Percentiles rank a stretch among this genome's conserved stretches.
phyloP scores from a whole-genome alignment of 1,139 yeast genomes.

The Tardiomyces depauwii region DNA sequence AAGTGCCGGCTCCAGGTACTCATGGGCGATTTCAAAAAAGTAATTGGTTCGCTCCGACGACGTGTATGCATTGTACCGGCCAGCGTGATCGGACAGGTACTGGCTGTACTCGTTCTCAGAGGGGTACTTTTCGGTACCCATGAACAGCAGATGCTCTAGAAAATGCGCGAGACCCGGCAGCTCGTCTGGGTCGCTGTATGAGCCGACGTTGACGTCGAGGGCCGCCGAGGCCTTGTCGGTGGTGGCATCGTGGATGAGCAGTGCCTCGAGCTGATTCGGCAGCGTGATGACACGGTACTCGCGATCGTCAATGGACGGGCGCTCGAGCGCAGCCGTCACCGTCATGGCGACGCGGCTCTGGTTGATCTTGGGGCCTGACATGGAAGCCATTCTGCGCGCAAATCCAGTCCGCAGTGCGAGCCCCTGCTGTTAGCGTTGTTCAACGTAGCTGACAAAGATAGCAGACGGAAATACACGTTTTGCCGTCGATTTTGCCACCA shows the following conservation, averaged over 20 bases:
- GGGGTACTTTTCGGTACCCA: conserved; percentile 96
- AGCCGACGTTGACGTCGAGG: conserved; percentile 82
- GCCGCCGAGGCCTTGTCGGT: conserved; percentile 92
- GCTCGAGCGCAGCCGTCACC: no score
- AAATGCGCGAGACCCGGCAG: conserved; percentile 91
- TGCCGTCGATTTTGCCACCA: no score
- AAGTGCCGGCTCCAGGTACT: conserved; percentile 71
- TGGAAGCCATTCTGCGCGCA: no score
- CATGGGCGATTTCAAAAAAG: conserved; percentile 72
- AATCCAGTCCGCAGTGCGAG: no score
- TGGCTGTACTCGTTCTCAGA: conserved; percentile 79
- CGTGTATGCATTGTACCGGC: conserved; percentile 73
- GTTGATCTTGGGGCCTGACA: no score
- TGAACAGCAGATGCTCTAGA: conserved; percentile 87
- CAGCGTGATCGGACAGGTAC: conserved; percentile 62
- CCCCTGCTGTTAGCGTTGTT: no score
- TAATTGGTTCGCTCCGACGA: conserved; percentile 85
- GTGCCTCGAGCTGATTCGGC: conserved; percentile 57
- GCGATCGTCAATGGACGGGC: conserved; percentile 49
- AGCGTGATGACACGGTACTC: conserved; percentile 56
- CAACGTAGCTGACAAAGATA: no score
- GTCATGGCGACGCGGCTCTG: no score
- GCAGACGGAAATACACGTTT: no score
- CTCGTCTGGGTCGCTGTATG: conserved; percentile 65
- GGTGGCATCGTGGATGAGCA: conserved; percentile 72